These are phyloP conservation scores for Ascoidea rubescens DNA, from an alignment of 805 yeast species.

Conservation along the genomic window DNA sequence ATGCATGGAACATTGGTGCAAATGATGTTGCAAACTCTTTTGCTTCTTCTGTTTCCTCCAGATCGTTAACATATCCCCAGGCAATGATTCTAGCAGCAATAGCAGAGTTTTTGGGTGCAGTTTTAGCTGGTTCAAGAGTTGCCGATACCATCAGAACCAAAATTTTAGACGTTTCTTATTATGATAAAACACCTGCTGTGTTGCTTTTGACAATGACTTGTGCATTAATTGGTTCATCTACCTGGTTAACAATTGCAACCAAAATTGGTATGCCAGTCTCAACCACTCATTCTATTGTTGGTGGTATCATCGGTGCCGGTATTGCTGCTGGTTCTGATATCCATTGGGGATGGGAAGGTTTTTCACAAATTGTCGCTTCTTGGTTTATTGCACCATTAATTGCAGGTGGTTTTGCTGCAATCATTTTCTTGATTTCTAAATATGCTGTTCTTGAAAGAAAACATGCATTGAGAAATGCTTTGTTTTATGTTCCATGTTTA, in stretches of 20 bases:
- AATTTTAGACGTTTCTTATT: conserved; percentile 39
- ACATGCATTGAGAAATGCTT: conserved; percentile 38
- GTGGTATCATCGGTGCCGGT: conserved; percentile 63
- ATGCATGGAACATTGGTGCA: conserved; percentile 73
- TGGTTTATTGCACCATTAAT: conserved; percentile 70
- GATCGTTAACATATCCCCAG: conserved; percentile 58
- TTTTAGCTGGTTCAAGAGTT: conserved; percentile 59
- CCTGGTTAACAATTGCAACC: conserved; percentile 60
- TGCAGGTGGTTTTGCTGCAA: conserved; percentile 50
- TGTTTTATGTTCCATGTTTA: conserved; percentile 43
- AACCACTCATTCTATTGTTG: conserved; percentile 68
- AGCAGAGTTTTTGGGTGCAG: conserved; percentile 67
- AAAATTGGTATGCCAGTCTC: conserved; percentile 64
- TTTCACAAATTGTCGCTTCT: conserved; percentile 59
- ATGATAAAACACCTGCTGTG: conserved; percentile 46
- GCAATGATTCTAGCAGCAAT: conserved; percentile 61
- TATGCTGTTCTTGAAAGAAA: conserved; percentile 47
- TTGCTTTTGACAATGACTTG: conserved; percentile 64
- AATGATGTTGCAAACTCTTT: conserved; percentile 75
- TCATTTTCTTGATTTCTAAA: conserved; percentile 46
- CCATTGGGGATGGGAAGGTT: conserved; percentile 68
- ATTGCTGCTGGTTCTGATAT: conserved; percentile 61
- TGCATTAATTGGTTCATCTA: conserved; percentile 61
- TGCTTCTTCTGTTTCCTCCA: conserved; percentile 62
- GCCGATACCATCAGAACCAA: conserved; percentile 58